Conservation (phyloP, 2,329 filamentous ascomycete genomes). For the Monilinia vaccinii-corymbosi region DNA sequence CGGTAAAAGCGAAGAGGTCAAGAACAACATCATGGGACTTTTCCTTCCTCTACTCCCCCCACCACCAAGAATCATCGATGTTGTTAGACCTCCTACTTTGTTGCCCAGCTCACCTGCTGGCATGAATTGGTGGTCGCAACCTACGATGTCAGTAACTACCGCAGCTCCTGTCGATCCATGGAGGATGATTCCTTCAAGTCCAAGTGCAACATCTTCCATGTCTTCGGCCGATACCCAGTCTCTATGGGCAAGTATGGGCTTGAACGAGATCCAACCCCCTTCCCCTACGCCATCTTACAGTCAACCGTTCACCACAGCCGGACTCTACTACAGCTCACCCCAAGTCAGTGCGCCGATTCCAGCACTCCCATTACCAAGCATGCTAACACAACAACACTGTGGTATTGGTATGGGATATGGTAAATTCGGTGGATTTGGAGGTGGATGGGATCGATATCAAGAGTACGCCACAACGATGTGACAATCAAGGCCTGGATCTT, state of each 20-base stretch:
- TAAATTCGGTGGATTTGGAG: slow-evolving; percentile 57
- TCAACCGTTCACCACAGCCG: slow-evolving; percentile 64
- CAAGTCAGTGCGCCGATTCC: slow-evolving; percentile 66
- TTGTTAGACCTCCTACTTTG: slow-evolving; percentile 76
- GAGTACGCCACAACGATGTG: slow-evolving; percentile 85
- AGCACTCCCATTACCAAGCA: slow-evolving; percentile 73
- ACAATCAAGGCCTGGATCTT: slow-evolving; percentile 44
- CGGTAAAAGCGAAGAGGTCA: slow-evolving; percentile 88
- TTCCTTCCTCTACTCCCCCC: slow-evolving; percentile 80
- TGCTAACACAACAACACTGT: slow-evolving; percentile 73
- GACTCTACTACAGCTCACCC: slow-evolving; percentile 72
- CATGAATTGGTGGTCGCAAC: slow-evolving; percentile 73
- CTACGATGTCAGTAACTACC: slow-evolving; percentile 53
- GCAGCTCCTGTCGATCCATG: slow-evolving; percentile 73
- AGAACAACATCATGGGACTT: slow-evolving; percentile 72
- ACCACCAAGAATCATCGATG: slow-evolving; percentile 80
- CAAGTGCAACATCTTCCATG: slow-evolving; percentile 58
- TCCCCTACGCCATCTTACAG: slow-evolving; percentile 76
- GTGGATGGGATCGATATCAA: slow-evolving; percentile 73
- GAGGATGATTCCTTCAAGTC: slow-evolving; percentile 85
- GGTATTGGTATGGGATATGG: slow-evolving; percentile 68
- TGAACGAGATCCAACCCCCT: slow-evolving; percentile 65
- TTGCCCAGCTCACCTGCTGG: slow-evolving; percentile 72
- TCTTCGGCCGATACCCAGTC: slow-evolving; percentile 53
- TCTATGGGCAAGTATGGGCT: slow-evolving; percentile 71